Percentiles rank a stretch among this genome's conserved stretches.
Conservation (phyloP, 345 rosid species). For the Melaleuca quinquenervia region DNA sequence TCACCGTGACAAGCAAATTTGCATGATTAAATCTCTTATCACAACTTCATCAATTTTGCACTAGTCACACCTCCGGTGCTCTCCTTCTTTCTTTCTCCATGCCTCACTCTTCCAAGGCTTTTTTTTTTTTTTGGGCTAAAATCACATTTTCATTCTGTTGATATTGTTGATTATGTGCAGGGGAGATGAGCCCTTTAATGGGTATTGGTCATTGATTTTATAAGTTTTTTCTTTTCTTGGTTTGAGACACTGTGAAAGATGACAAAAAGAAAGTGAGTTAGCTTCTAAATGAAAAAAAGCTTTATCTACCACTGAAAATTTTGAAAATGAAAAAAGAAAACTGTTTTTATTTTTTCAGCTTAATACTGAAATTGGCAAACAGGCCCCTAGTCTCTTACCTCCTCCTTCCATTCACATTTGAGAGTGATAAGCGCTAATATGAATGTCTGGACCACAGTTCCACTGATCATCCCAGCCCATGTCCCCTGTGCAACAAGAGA, state of each 20-base stretch:
- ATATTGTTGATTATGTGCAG: background rate
- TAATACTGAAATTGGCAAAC: background rate
- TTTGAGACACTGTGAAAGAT: background rate
- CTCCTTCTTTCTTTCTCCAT: background rate
- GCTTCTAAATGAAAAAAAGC: background rate
- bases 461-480: constrained; percentile 41
- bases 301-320: background rate
- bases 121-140: background rate
- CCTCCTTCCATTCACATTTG: constrained; percentile 30
- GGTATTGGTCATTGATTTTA: background rate
- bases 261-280: background rate
- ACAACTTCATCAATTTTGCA: background rate
- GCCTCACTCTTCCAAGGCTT: background rate
- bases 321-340: background rate
- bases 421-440: constrained; percentile 23
- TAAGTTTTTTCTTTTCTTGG: background rate
- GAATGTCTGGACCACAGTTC: constrained; percentile 37
- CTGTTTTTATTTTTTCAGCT: background rate
- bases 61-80: background rate
- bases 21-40: background rate
- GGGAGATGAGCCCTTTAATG: background rate
- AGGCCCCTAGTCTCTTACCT: constrained; percentile 11
- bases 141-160: background rate
- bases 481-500: constrained; percentile 19
- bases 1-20: background rate